A percentile compares a stretch with the other conserved stretches of the same genome.
Evolutionary conservation across 495 filamentous ascomycete genomes (phyloP).

Genomic region (Aspergillus nanangensis): DNA sequence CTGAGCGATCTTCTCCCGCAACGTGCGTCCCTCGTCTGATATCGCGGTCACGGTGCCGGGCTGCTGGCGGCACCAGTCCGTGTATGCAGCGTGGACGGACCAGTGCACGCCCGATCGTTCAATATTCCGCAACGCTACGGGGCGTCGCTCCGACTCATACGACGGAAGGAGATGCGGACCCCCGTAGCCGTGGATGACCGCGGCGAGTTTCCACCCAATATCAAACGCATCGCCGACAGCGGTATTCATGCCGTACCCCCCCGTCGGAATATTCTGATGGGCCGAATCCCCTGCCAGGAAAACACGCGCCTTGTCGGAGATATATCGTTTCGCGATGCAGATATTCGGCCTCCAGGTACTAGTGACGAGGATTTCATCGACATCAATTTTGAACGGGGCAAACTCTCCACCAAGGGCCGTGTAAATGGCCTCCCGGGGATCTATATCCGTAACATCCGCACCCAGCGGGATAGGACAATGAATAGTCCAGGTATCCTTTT

Average conservation of each 20-base stretch:
- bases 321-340: conserved; percentile 14
- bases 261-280: conserved; percentile 19
- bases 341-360: conserved; percentile 18
- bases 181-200: conserved; percentile 15
- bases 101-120: conserved; percentile 8
- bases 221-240: conserved; percentile 26
- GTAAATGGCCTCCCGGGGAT: conserved; percentile 15
- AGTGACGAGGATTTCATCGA: conserved; percentile 23
- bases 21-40: neutral
- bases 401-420: conserved; percentile 14
- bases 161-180: conserved; percentile 12
- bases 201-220: conserved; percentile 28
- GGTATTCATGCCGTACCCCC: conserved; percentile 30
- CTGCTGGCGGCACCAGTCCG: neutral
- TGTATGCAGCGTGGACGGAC: neutral
- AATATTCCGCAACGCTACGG: conserved; percentile 10
- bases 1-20: neutral
- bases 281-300: conserved; percentile 50
- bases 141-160: conserved; percentile 24
- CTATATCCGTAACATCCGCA: conserved; percentile 1
- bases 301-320: conserved; percentile 22
- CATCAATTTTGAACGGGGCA: conserved; percentile 8
- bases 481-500: conserved; percentile 22
- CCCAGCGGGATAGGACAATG: conserved; percentile 11
- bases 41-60: neutral